These are phyloP conservation scores for Chaetomium tenue DNA, from an alignment of 495 filamentous ascomycete species.

Conservation along the genomic window DNA sequence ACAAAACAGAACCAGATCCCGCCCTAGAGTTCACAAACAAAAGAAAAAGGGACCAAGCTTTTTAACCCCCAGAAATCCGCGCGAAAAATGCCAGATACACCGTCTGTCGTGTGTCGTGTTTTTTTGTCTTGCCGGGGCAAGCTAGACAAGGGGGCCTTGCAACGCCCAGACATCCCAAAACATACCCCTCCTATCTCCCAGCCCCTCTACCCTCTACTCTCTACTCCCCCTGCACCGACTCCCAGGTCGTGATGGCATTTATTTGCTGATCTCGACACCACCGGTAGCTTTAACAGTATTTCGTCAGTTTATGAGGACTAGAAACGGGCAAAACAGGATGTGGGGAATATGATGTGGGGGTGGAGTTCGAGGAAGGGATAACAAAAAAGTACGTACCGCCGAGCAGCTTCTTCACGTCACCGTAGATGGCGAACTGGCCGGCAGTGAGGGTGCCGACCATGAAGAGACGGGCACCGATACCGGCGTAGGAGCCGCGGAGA, in stretches of 20 bases:
- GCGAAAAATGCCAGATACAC: not conserved
- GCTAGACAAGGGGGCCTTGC: constrained; percentile 10
- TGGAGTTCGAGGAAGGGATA: not conserved
- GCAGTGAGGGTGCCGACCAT: constrained; percentile 77
- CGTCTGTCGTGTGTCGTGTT: not conserved
- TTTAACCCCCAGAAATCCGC: constrained; percentile 3
- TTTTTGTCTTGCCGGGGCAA: constrained; percentile 7
- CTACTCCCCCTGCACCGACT: not conserved
- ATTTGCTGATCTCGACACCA: constrained; percentile 72
- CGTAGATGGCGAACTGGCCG: constrained; percentile 97
- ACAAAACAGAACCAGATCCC: constrained; percentile 30
- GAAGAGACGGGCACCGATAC: constrained; percentile 93
- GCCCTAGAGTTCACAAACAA: constrained; percentile 26
- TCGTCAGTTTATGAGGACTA: not conserved
- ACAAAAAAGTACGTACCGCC: constrained; percentile 1
- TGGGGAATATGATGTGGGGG: too few species aligned
- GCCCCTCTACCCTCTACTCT: not conserved
- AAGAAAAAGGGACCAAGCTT: constrained; percentile 13
- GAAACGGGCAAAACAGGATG: not conserved
- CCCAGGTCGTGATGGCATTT: constrained; percentile 25
- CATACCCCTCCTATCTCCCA: not conserved
- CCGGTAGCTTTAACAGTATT: constrained; percentile 50
- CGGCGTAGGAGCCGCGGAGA: constrained; percentile 79
- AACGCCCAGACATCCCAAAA: not conserved
- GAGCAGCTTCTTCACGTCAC: constrained; percentile 30